Base-by-base conservation (phyloP, 768 basidiomycete genomes). In the Tricholoma hemisulphureum region DNA sequence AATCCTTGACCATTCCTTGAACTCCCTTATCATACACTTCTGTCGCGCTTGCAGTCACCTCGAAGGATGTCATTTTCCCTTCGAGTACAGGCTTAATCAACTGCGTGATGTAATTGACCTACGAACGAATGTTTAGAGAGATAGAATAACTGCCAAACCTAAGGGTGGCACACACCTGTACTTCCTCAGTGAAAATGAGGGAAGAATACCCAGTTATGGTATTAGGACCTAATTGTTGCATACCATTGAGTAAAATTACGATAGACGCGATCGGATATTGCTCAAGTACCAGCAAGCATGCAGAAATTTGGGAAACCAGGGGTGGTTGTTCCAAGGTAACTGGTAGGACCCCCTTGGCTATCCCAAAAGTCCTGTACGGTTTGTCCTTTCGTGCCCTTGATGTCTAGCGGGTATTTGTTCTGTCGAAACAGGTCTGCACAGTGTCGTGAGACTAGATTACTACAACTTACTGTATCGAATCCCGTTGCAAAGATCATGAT, bases 241-340 rank as follows among this genome's bases (percentile, higher is more conserved):
- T 24, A 13, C 23, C 0, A 20, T 21, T 7, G 29, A n/a, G 4
- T 9, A 34, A 31, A 6, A 10, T 26, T 51, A n/a, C n/a, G n/a
- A n/a, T n/a, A n/a, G n/a, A n/a, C n/a, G n/a, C n/a, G n/a, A 8
- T 18, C 39, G 13, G 16, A 24, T 41, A 18, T 6, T 50, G 11
- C 26, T 34, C 13, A 59, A 67, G 31, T 46, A 76, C 80, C 81
- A 21, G 69, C 61, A 4, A 81, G 52, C 8, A 71, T 66, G 61
- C 69, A 80, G 56, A 78, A 74, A 59, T 81, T 81, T 0, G 80
- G 80, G 61, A 82, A 82, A 10, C 73, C 74, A 28, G 80, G 77
- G 4, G 77, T 56, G 5, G 71, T 68, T 1, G 76, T 79, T 24
- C 78, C 80, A 7, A 75, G 63, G 61, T 81, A 81, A 16, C 79